Evolutionary conservation across 2,329 filamentous ascomycete genomes (phyloP).

Genomic region (Colletotrichum godetiae): DNA sequence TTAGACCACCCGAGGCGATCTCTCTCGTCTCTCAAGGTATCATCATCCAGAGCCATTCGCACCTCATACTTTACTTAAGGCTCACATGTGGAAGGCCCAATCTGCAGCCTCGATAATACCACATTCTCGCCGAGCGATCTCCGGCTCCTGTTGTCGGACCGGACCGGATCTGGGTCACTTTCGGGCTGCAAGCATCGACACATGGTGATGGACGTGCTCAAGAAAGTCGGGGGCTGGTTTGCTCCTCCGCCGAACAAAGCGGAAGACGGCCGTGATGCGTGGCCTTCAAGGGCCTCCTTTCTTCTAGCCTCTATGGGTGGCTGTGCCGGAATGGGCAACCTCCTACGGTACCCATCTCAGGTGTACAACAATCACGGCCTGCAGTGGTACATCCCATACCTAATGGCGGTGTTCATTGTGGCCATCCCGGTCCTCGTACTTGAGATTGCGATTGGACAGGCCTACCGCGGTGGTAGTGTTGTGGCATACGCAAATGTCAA

Average conservation of each 20-base stretch:
- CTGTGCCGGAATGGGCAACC: constrained; percentile 67
- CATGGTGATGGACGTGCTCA: constrained; percentile 36
- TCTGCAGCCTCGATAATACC: neutral
- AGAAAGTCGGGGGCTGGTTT: constrained; percentile 46
- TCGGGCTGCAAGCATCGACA: neutral
- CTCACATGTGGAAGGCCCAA: neutral
- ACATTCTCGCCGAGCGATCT: neutral
- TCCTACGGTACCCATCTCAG: constrained; percentile 67
- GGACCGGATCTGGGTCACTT: neutral
- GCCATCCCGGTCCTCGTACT: constrained; percentile 67
- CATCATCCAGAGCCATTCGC: constrained; percentile 7
- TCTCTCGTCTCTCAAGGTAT: constrained; percentile 7
- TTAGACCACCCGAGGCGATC: neutral
- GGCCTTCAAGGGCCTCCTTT: constrained; percentile 66
- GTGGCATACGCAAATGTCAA: constrained; percentile 66
- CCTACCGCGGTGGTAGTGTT: constrained; percentile 65
- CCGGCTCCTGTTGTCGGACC: neutral
- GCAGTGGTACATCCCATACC: constrained; percentile 70
- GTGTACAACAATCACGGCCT: constrained; percentile 70
- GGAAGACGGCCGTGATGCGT: constrained; percentile 61
- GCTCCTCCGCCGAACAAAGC: constrained; percentile 50
- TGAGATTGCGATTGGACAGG: constrained; percentile 77
- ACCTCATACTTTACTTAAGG: neutral
- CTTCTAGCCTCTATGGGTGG: constrained; percentile 69
- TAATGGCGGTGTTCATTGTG: constrained; percentile 65